Evolutionary conservation across 176 grass and related monocot genomes (phyloP), one percentile per base, ranked within the genome.

Genomic region (Saccharum officinarum): DNA sequence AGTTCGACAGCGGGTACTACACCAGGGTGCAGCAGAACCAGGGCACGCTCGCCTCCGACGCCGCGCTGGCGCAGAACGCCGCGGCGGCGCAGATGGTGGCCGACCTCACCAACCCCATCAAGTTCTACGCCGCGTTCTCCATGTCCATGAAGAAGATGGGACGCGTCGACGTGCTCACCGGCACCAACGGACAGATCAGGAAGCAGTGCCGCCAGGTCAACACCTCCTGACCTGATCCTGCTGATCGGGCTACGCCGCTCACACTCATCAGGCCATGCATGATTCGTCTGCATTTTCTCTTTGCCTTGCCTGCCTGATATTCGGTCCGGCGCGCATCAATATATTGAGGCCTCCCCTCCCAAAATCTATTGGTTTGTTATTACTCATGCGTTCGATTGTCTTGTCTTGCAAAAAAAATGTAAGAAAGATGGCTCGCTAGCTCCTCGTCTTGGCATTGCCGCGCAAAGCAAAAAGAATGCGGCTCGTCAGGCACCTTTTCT

Each of bases 81-180:
- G 73, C 77, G 7, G 82, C 88, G 0, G 78, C 78, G 10, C 62
- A 75, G 16, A 73, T 93, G n/a, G 75, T 90, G 4, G 33, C 14
- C 6, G 83, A 88, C 77, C 78, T 93, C 14, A 25, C 82, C 22
- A 82, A 79, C 59, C 77, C 85, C 1, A 69, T 54, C 73, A 90
- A 82, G 72, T 93, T 93, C 86, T 88, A 90, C 62, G 85, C 85
- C 2, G 88, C 82, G 0, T 93, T 93, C 79, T 67, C 76, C 71
- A 75, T 83, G 66, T 93, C 92, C 34, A 90, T 93, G 84, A 88
- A 82, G 73, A 90, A 88, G 88, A 93, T 93, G 92, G 92, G 92
- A 0, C 85, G 84, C 62, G 57, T 93, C 38, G 86, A 82, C 16
- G 92, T 88, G 79, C 92, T 93, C 63, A 90, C 92, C 3, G 54